Conservation (phyloP, 1,284 basidiomycete species). For the Ganoderma leucocontextum region DNA sequence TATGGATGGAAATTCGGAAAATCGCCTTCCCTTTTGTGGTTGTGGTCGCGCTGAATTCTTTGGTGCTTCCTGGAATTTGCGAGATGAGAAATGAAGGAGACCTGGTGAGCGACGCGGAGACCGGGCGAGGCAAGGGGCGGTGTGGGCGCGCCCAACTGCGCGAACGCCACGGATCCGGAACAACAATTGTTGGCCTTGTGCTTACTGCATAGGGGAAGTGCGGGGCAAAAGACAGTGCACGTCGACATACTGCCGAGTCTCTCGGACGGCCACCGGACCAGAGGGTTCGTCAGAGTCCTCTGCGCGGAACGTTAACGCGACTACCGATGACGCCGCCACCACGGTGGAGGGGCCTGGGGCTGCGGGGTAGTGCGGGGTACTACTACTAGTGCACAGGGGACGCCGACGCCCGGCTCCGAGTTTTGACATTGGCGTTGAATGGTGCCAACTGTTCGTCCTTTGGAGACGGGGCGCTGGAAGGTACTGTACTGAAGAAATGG, state of each 20-base stretch:
- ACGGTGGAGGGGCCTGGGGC: neutral
- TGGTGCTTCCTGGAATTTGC: neutral
- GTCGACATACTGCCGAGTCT: too few relatives aligned
- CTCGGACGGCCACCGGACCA: too few relatives aligned
- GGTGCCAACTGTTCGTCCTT: neutral
- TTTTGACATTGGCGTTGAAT: neutral
- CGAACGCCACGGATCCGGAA: neutral
- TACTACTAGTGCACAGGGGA: conserved; percentile 1
- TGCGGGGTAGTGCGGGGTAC: conserved; percentile 4
- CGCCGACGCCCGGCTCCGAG: conserved; percentile 3
- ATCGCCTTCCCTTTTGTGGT: neutral
- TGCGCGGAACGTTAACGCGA: neutral
- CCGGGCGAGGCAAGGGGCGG: neutral
- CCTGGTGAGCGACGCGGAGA: neutral
- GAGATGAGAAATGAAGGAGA: neutral
- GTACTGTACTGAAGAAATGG: neutral
- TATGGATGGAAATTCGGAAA: neutral
- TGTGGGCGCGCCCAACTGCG: neutral
- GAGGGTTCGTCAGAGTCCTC: neutral
- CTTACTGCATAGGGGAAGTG: conserved; percentile 4
- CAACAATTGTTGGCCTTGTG: neutral
- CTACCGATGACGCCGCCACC: neutral
- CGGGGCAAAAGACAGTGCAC: too few relatives aligned
- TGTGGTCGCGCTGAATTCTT: neutral
- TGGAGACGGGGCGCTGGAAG: neutral